Conservation (phyloP, 768 basidiomycete species). For the Holtermanniella nyarrowii region DNA sequence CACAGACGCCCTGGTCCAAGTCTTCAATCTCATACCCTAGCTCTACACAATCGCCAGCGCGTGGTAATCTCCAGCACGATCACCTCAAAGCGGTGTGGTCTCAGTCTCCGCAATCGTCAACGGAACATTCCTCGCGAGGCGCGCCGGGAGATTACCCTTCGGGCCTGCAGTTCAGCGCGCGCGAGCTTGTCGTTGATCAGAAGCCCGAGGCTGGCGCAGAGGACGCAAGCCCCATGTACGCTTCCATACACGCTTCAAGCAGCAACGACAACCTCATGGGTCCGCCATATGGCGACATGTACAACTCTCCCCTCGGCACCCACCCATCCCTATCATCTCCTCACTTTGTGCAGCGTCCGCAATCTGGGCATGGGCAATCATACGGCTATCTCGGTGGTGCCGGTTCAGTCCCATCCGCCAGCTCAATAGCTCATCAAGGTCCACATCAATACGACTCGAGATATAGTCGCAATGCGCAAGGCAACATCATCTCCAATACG, state of each 20-base stretch:
- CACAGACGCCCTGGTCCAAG: slow-evolving; percentile 18
- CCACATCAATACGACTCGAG: neutral
- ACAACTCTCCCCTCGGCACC: neutral
- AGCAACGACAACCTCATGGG: neutral
- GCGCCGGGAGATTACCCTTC: neutral
- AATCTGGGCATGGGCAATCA: neutral
- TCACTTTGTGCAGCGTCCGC: neutral
- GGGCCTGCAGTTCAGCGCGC: neutral
- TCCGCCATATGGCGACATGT: neutral
- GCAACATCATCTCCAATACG: neutral
- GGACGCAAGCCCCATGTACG: slow-evolving; percentile 19
- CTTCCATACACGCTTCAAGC: slow-evolving; percentile 16
- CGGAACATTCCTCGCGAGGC: neutral
- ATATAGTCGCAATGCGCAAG: neutral
- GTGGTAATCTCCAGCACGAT: slow-evolving; percentile 14
- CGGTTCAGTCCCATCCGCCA: neutral
- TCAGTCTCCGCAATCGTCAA: slow-evolving; percentile 3
- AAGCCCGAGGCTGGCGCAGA: slow-evolving; percentile 1
- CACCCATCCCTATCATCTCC: neutral
- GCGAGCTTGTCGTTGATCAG: neutral
- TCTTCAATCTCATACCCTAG: slow-evolving; percentile 14
- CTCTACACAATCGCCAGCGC: slow-evolving; percentile 13
- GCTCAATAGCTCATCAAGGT: too few relatives aligned
- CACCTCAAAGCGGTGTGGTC: slow-evolving; percentile 36
- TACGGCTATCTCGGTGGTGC: neutral